Evolutionary conservation across 208 protist genomes (phyloP).

Genomic region (Leishmania amazonensis): DNA sequence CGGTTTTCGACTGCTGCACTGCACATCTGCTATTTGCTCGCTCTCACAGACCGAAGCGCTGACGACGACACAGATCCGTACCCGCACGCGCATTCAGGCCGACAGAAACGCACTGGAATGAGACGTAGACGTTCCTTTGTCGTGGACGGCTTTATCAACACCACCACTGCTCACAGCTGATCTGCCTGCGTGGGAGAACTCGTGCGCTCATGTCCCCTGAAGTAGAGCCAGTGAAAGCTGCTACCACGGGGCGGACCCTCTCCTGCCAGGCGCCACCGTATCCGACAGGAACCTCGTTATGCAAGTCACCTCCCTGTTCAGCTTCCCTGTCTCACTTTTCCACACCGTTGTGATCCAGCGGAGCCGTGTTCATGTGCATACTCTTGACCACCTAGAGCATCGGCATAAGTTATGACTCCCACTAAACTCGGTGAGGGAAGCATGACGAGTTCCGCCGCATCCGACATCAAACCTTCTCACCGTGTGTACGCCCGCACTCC

Average conservation of each 20-base stretch:
- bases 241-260: too few relatives aligned
- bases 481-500: too few relatives aligned
- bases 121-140: not conserved
- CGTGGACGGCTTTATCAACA: not conserved
- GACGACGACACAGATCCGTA: not conserved
- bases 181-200: not conserved
- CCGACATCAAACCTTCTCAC: too few relatives aligned
- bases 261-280: not conserved
- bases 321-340: not conserved
- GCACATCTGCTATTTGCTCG: not conserved
- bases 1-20: not conserved
- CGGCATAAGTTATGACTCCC: too few relatives aligned
- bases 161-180: not conserved
- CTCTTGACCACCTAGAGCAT: too few relatives aligned
- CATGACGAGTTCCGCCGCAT: too few relatives aligned
- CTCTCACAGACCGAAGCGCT: not conserved
- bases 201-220: not conserved
- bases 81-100: too few relatives aligned
- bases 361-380: not conserved
- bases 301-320: not conserved
- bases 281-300: not conserved
- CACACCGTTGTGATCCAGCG: not conserved
- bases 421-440: too few relatives aligned
- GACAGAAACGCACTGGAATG: not conserved
- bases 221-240: not conserved